Evolutionary conservation across 1,139 yeast species (phyloP).

Genomic region (Lodderomyces elongisporus): DNA sequence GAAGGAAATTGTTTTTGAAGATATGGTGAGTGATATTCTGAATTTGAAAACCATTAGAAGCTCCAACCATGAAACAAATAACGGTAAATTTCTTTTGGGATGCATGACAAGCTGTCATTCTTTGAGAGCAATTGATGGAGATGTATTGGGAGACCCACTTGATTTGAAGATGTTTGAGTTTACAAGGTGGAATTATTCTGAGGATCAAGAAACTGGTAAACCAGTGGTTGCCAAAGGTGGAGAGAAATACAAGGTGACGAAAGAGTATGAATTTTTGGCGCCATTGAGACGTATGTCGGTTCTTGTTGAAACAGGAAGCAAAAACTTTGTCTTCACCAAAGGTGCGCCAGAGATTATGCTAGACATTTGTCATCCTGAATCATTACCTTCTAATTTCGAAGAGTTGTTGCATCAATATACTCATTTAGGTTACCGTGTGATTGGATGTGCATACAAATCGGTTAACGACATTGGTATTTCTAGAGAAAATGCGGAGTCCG

Average conservation of each 20-base stretch:
- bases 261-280: conserved; percentile 82
- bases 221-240: conserved; percentile 27
- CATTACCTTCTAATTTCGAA: conserved; percentile 72
- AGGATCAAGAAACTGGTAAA: conserved; percentile 39
- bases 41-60: conserved; percentile 5
- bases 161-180: conserved; percentile 92
- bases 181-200: conserved; percentile 70
- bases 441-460: conserved; percentile 80
- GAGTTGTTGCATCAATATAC: conserved; percentile 78
- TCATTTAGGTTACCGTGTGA: conserved; percentile 89
- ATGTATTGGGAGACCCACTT: conserved; percentile 86
- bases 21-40: conserved; percentile 29
- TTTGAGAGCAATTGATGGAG: conserved; percentile 69
- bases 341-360: conserved; percentile 98
- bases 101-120: conserved; percentile 88
- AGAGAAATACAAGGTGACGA: conserved; percentile 48
- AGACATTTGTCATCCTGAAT: conserved; percentile 63
- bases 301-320: conserved; percentile 29
- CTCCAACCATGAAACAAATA: conserved; percentile 23
- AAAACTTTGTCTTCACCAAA: conserved; percentile 60
- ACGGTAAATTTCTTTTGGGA: conserved; percentile 33
- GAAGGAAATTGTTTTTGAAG: conserved; percentile 49
- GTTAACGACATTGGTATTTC: conserved; percentile 12
- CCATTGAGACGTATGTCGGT: conserved; percentile 90
- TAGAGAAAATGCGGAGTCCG: conserved; percentile 63